These are phyloP conservation scores for Yarrowia sp. DNA, from an alignment of 805 yeast genomes.

Conservation along the genomic window DNA sequence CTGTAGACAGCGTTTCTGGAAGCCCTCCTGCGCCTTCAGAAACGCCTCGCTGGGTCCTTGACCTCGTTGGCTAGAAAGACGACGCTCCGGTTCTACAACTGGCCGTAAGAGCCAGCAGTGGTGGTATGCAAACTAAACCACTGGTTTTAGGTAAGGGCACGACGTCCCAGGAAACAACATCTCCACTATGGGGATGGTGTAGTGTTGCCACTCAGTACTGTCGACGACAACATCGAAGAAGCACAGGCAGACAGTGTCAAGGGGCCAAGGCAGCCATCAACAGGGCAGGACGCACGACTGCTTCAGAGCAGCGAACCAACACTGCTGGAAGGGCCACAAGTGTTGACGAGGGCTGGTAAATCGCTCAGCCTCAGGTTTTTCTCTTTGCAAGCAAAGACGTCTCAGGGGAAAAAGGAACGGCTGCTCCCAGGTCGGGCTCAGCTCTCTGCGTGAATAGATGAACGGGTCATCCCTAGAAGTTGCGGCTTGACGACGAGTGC, in stretches of 20 bases:
- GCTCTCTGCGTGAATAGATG: neutral
- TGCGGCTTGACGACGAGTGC: neutral
- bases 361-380: neutral
- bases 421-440: neutral
- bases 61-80: too few relatives aligned
- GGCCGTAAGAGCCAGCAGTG: conserved; percentile 14
- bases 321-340: too few relatives aligned
- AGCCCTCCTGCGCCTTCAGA: too few relatives aligned
- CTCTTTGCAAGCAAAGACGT: neutral
- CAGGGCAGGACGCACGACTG: too few relatives aligned
- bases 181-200: conserved; percentile 10
- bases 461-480: neutral
- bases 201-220: too few relatives aligned
- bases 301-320: too few relatives aligned
- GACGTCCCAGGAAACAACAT: too few relatives aligned
- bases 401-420: neutral
- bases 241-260: too few relatives aligned
- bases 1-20: too few relatives aligned
- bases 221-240: too few relatives aligned
- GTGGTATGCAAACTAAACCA: conserved; percentile 10
- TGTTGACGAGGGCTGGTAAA: neutral
- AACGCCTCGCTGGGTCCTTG: too few relatives aligned
- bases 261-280: too few relatives aligned
- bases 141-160: neutral
- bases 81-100: conserved; percentile 2